Evolutionary conservation across 2,329 filamentous ascomycete species (phyloP), one percentile per base, ranked within the genome.

Genomic region (Penicillium sp.): DNA sequence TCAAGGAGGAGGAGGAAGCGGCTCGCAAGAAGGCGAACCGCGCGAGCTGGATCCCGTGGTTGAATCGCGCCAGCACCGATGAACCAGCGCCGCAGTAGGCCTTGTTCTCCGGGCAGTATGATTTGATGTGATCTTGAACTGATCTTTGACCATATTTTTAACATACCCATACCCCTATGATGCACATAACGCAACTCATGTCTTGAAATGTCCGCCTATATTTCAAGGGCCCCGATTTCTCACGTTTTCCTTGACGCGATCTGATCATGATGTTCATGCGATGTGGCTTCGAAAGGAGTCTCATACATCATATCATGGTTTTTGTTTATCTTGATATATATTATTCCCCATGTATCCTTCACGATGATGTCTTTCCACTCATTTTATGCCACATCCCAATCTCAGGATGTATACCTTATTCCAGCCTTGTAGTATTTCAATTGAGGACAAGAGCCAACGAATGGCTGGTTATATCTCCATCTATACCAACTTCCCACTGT

Each of bases 11-110:
- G 39, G 76, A 78, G 48, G 71, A 75, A 40, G 62, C 61, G 47
- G 73, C 73, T 34, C 71, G 73, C 52, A 77, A 76, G 67, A 77
- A 73, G 60, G 71, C 73, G 3, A 78, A 79, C 62, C 68, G 76
- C 42, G 72, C 68, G 56, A 78, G 76, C 68, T 78, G 76, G 76
- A 76, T 78, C 52, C 64, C 74, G 12, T 79, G 76, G 76, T 75
- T 79, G 60, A 76, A 75, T 52, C 72, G 73, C 29, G 9, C 59
- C 50, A 67, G 58, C 42, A 55, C 67, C 15, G 69, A 67, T 21
- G 68, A 72, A 32, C 40, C 60, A 27, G 46, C 58, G 3, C 59
- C 64, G 32, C 54, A 56, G 39, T 42, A 38, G 51, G 46, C 25
- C 41, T 44, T 50, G 35, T 50, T 46, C 39, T 23, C 40, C 27